Evolutionary conservation across 1,284 basidiomycete species (phyloP), one percentile per base, ranked within the genome.

Genomic region (Phenoliferia sp.): DNA sequence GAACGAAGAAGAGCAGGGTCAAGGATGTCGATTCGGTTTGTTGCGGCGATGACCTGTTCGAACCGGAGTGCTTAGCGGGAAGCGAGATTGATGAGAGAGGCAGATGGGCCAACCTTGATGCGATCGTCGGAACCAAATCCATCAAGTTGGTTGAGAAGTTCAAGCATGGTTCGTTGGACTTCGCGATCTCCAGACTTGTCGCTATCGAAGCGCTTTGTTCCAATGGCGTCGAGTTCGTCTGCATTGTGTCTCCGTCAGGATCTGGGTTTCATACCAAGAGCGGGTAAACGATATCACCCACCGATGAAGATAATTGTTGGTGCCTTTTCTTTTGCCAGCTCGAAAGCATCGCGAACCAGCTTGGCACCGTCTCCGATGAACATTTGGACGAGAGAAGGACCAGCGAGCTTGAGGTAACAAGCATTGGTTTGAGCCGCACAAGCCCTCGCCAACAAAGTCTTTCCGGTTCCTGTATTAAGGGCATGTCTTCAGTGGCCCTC

Each of bases 131-230:
- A 93, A 66, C 91, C 90, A 80, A 87, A 87, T 7, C 88, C 88
- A 76, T 90, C 88, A 33, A 90, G 82, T 80, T 90, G 88, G 80
- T 98, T 99, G 55, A 99, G 85, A 62, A 99, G 84, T 79, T 99
- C 96, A 79, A 99, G 84, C 96, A 99, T 99, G 55, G 96, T 99
- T 67, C 96, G 87, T 79, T 99, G 96, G 74, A 99, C 97, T 82
- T 99, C 96, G 70, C 95, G 88, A 81, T 99, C 95, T 72, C 96
- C 96, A 57, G 93, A 92, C 33, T 94, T 97, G 69, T 94, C 95
- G 48, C 92, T 95, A 75, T 99, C 96, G 79, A 99, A 96, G 84
- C 95, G 90, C 82, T 99, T 99, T 4, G 95, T 99, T 77, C 96
- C 96, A 76, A 99, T 87, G 35, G 96, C 96, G 77, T 99, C 96